Base-by-base conservation (phyloP, 2,329 filamentous ascomycete species). In the Cladophialophora exuberans region DNA sequence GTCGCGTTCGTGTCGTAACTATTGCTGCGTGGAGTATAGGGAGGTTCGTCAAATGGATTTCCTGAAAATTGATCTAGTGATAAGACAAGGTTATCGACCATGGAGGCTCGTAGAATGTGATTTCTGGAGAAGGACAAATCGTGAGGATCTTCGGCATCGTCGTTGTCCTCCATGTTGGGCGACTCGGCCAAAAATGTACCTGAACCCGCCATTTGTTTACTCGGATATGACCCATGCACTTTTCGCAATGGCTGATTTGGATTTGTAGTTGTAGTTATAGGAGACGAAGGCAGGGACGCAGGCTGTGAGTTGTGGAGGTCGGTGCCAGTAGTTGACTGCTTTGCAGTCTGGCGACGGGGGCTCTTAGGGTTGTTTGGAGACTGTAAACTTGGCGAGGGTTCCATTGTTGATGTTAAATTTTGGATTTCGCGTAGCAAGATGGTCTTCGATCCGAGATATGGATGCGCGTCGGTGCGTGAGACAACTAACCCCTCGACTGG, bases 31-130 rank as follows among this genome's bases (percentile, higher is more conserved):
- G 60, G 50, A 6, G 51, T 55, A 41, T 54, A 56, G 20, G 44
- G 39, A 2, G 39, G n/a, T 3, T 57, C 57, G 38, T 52, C 58
- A 23, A 31, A 71, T 67, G 10, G 67, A 64, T 2, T 69, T 60
- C 64, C 79, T 35, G 83, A 86, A 68, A 93, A 85, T 71, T 93
- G 88, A 73, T 96, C 93, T 61, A 99, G 85, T 35, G 92, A 96
- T 62, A 94, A 79, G 57, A 97, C 84, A 87, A 99, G 94, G 72
- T 97, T 96, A 72, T 94, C 88, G 56, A 99, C 90, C 63, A 99
- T 85, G 30, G 92, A 97, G 68, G 96, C 90, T 64, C 93, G 85
- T 35, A 89, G 90, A 60, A 89, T 84, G 69, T 89, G 84, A 58
- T 86, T 80, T 44, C 88, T 84, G 46, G 86, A 86, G 65, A 96